Evolutionary conservation across 257 asterid genomes (phyloP).

Genomic region (Nyctanthes arbortristis): DNA sequence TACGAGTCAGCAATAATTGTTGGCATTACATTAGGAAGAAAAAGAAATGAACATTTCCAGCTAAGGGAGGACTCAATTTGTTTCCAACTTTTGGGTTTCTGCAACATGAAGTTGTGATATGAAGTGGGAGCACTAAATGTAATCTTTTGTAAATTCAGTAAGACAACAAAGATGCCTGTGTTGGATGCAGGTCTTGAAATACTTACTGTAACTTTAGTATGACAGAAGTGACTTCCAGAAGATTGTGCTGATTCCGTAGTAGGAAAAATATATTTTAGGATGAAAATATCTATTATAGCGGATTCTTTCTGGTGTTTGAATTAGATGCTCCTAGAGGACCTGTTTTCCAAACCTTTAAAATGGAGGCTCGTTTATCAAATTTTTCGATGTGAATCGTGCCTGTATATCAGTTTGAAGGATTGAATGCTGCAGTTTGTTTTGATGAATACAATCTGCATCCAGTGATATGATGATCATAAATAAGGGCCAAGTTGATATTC

Average conservation of each 20-base stretch:
- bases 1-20: too few species aligned
- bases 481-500: not conserved
- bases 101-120: not conserved
- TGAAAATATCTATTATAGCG: not conserved
- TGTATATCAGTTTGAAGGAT: not conserved
- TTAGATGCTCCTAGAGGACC: not conserved
- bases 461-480: not conserved
- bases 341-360: not conserved
- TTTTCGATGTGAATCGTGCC: not conserved
- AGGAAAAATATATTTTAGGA: not conserved
- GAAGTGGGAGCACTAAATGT: not conserved
- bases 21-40: not conserved
- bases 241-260: not conserved
- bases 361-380: not conserved
- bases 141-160: not conserved
- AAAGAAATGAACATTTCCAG: not conserved
- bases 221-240: not conserved
- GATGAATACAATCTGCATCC: too few species aligned
- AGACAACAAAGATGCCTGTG: not conserved
- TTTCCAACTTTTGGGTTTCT: not conserved
- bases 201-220: not conserved
- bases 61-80: not conserved
- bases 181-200: not conserved
- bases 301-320: not conserved
- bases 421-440: not conserved